A percentile compares a stretch with the other conserved stretches of the same genome.
These are phyloP conservation scores for Salix viminalis DNA, from an alignment of 345 rosid genomes.

Conservation along the genomic window DNA sequence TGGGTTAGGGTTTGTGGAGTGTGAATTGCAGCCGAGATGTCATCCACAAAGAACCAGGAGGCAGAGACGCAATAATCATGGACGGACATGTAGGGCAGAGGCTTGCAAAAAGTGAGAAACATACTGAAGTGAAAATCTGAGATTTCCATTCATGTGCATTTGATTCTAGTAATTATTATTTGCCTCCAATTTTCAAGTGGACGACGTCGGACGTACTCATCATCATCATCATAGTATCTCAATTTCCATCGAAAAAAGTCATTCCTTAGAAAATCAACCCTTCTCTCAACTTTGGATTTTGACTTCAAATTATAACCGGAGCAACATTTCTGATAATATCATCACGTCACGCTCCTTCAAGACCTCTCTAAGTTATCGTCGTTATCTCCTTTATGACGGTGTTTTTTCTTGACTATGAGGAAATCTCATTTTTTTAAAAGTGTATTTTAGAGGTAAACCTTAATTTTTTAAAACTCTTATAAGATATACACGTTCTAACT, in stretches of 20 bases:
- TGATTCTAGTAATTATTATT: constrained; percentile 20
- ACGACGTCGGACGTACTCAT: too few relatives aligned
- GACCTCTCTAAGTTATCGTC: too few relatives aligned
- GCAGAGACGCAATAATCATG: constrained; percentile 5
- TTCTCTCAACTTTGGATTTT: neutral
- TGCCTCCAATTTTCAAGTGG: constrained; percentile 1
- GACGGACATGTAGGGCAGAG: neutral
- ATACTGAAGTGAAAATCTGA: neutral
- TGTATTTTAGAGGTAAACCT: too few relatives aligned
- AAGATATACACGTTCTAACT: accelerated
- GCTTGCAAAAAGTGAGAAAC: neutral
- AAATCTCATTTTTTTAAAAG: too few relatives aligned
- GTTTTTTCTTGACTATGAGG: too few relatives aligned
- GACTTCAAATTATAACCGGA: neutral
- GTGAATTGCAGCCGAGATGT: constrained; percentile 32
- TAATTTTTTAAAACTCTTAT: accelerated
- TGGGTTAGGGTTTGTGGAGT: constrained; percentile 27
- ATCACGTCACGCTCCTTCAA: accelerated
- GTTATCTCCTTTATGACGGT: too few relatives aligned
- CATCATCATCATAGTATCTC: neutral
- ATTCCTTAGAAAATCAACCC: neutral
- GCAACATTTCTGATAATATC: neutral
- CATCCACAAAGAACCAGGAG: constrained; percentile 11
- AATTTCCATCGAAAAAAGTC: neutral
- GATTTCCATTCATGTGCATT: constrained; percentile 24